These are phyloP conservation scores for Aaosphaeria pasadenensis DNA, from an alignment of 2,329 filamentous ascomycete genomes.

Conservation along the genomic window DNA sequence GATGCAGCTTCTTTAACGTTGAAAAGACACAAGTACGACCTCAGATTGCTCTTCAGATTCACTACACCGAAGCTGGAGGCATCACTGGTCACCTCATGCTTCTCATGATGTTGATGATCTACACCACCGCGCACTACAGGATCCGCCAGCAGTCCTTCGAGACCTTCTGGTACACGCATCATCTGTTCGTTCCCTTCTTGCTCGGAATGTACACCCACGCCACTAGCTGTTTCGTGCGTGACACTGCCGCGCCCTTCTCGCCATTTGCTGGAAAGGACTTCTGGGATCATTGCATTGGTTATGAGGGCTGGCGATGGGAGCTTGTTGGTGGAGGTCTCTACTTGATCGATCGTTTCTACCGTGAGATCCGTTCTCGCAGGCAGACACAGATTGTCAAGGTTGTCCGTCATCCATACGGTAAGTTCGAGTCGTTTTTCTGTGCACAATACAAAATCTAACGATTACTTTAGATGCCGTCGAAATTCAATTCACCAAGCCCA, in stretches of 20 bases:
- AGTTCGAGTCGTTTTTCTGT: slow-evolving; percentile 27
- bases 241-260: slow-evolving; percentile 67
- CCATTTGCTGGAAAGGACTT: slow-evolving; percentile 80
- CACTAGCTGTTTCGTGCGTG: slow-evolving; percentile 92
- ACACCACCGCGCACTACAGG: slow-evolving; percentile 87
- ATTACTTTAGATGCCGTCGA: slow-evolving; percentile 74
- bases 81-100: slow-evolving; percentile 98
- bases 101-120: slow-evolving; percentile 98
- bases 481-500: slow-evolving; percentile 94
- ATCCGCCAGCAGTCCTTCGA: slow-evolving; percentile 97
- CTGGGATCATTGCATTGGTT: slow-evolving; percentile 92
- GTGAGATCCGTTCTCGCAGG: slow-evolving; percentile 80
- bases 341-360: slow-evolving; percentile 81
- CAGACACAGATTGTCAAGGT: slow-evolving; percentile 90
- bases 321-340: slow-evolving; percentile 83
- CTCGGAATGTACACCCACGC: slow-evolving; percentile 94
- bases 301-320: slow-evolving; percentile 97
- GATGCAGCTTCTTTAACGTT: slow-evolving; percentile 85
- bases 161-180: slow-evolving; percentile 99
- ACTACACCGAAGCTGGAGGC: slow-evolving; percentile 84
- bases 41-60: slow-evolving; percentile 80
- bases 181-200: slow-evolving; percentile 95
- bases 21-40: slow-evolving; percentile 80
- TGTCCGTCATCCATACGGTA: slow-evolving; percentile 90
- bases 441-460: slow-evolving; percentile 22